These are phyloP conservation scores for Pestalotiopsis sp. DNA, from an alignment of 2,329 filamentous ascomycete genomes.

Conservation along the genomic window DNA sequence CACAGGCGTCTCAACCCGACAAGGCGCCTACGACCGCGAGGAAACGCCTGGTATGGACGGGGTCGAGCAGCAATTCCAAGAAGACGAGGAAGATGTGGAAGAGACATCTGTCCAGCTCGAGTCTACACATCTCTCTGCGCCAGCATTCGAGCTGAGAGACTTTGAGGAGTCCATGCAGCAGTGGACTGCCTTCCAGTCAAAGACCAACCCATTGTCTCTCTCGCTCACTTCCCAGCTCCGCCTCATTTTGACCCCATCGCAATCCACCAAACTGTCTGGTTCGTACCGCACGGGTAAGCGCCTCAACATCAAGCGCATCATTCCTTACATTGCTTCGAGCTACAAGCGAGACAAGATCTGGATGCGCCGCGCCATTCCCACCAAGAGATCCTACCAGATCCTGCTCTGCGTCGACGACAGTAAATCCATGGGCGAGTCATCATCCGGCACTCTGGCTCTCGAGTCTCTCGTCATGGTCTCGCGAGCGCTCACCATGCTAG, in stretches of 20 bases:
- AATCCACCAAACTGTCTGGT: slow-evolving; percentile 93
- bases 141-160: slow-evolving; percentile 46
- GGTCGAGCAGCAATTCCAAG: slow-evolving; percentile 40
- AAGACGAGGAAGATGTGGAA: slow-evolving; percentile 50
- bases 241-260: slow-evolving; percentile 90
- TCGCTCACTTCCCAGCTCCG: slow-evolving; percentile 92
- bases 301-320: slow-evolving; percentile 99
- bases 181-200: slow-evolving; percentile 83
- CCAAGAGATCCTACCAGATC: slow-evolving; percentile 95
- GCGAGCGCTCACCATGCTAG: slow-evolving; percentile 85
- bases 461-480: slow-evolving; percentile 93
- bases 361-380: slow-evolving; percentile 92
- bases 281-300: slow-evolving; percentile 97
- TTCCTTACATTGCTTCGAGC: slow-evolving; percentile 96
- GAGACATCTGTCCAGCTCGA: slow-evolving; percentile 67
- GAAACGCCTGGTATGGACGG: slow-evolving; percentile 39
- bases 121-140: slow-evolving; percentile 68
- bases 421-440: slow-evolving; percentile 85
- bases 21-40: slow-evolving; percentile 61
- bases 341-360: slow-evolving; percentile 99
- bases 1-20: slow-evolving; percentile 61
- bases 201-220: slow-evolving; percentile 84
- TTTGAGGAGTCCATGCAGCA: slow-evolving; percentile 66
- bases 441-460: slow-evolving; percentile 79
- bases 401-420: slow-evolving; percentile 97